Conservation (phyloP, 306 rosid species). For the Ochetophila trinervis region DNA sequence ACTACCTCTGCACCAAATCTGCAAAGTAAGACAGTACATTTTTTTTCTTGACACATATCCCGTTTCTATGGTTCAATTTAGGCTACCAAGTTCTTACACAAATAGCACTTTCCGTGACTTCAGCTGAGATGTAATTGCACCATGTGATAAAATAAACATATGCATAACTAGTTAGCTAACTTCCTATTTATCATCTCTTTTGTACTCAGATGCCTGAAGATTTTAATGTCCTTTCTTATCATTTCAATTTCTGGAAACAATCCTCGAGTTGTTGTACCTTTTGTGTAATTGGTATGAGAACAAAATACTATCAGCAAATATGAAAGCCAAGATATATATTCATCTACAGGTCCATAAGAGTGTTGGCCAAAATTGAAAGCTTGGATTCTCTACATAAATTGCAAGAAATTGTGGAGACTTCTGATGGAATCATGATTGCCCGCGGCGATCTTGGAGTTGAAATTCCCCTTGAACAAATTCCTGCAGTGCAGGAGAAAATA, state of each 20-base stretch:
- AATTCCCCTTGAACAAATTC: constrained; percentile 88
- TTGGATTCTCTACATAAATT: constrained; percentile 70
- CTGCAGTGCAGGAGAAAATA: constrained; percentile 69
- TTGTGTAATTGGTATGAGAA: background rate
- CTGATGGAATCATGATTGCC: constrained; percentile 92
- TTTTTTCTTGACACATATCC: background rate
- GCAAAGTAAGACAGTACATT: constrained; percentile 67
- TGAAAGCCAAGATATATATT: constrained; percentile 8
- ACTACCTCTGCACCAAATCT: constrained; percentile 60
- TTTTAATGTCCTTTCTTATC: too few species aligned
- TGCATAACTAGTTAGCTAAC: too few species aligned
- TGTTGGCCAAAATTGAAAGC: constrained; percentile 88
- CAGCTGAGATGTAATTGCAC: too few species aligned
- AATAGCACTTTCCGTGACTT: too few species aligned
- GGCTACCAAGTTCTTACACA: too few species aligned
- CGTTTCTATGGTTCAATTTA: too few species aligned
- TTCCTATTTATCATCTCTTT: too few species aligned
- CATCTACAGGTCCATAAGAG: constrained; percentile 54
- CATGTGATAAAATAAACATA: too few species aligned
- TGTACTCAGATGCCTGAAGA: too few species aligned
- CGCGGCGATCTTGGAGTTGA: constrained; percentile 92
- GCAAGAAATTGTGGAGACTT: constrained; percentile 67
- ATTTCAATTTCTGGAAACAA: too few species aligned
- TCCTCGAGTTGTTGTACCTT: background rate
- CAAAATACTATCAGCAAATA: background rate